A percentile compares a stretch with the other conserved stretches of the same genome.
These are phyloP conservation scores for Neurospora africana DNA, from an alignment of 495 filamentous ascomycete species.

Conservation along the genomic window DNA sequence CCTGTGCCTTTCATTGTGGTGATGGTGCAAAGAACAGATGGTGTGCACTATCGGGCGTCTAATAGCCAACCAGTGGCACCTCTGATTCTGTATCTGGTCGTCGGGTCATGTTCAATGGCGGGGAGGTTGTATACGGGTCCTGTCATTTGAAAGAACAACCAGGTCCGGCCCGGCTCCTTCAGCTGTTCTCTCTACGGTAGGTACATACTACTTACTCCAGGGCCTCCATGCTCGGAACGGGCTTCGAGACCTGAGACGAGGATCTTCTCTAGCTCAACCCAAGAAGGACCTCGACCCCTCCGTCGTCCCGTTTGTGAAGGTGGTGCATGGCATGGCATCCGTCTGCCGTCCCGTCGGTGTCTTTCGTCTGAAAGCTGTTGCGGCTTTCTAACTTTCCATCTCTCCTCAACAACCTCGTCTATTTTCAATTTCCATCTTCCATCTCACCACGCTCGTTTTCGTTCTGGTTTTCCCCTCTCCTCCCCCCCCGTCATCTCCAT, in stretches of 20 bases:
- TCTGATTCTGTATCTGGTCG: neutral
- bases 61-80: neutral
- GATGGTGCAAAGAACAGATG: neutral
- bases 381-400: neutral
- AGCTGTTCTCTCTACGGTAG: neutral
- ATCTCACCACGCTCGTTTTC: slow-evolving; percentile 9
- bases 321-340: neutral
- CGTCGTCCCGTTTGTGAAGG: neutral
- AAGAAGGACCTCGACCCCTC: neutral
- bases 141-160: neutral
- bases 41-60: neutral
- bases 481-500: neutral
- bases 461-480: neutral
- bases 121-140: neutral
- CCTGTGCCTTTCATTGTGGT: neutral
- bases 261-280: neutral
- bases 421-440: neutral
- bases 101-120: neutral
- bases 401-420: neutral
- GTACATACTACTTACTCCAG: neutral
- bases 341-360: neutral
- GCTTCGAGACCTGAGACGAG: neutral
- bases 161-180: neutral
- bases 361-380: neutral
- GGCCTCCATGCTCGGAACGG: neutral